Conservation (phyloP, 2,329 filamentous ascomycete genomes). For the Cercospora brassicicola region DNA sequence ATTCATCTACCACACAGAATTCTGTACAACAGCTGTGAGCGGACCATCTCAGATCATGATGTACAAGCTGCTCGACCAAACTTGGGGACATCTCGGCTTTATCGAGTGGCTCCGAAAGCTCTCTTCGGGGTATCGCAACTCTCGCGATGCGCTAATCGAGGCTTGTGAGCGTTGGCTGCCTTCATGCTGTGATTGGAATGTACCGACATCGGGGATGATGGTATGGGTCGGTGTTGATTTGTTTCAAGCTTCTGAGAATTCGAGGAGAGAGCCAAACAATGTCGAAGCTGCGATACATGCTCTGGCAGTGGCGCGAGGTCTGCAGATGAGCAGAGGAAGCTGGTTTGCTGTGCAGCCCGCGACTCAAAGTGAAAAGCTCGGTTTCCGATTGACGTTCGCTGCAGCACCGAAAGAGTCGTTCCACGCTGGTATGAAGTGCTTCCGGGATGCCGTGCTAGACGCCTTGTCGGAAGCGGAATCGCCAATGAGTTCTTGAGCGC, state of each 20-base stretch:
- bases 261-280: background rate
- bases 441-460: slow-evolving; percentile 11
- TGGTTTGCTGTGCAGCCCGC: slow-evolving; percentile 21
- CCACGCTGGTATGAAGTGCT: slow-evolving; percentile 15
- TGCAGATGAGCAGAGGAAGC: slow-evolving; percentile 29
- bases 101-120: slow-evolving; percentile 34
- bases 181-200: slow-evolving; percentile 26
- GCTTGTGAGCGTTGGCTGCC: slow-evolving; percentile 36
- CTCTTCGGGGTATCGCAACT: slow-evolving; percentile 29
- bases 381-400: slow-evolving; percentile 16
- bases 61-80: slow-evolving; percentile 37
- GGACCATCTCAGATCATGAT: slow-evolving; percentile 38
- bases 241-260: background rate
- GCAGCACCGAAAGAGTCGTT: slow-evolving; percentile 16
- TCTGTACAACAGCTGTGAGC: slow-evolving; percentile 28
- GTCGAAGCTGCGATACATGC: slow-evolving; percentile 30
- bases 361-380: background rate
- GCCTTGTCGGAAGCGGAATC: background rate
- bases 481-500: background rate
- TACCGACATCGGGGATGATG: slow-evolving; percentile 34
- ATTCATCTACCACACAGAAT: slow-evolving; percentile 32
- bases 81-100: slow-evolving; percentile 39
- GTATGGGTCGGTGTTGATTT: slow-evolving; percentile 26
- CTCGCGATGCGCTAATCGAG: slow-evolving; percentile 30
- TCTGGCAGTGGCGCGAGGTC: slow-evolving; percentile 19